These are phyloP conservation scores for Akebia trifoliata DNA, from an alignment of 164 flowering plant species.

Conservation along the genomic window DNA sequence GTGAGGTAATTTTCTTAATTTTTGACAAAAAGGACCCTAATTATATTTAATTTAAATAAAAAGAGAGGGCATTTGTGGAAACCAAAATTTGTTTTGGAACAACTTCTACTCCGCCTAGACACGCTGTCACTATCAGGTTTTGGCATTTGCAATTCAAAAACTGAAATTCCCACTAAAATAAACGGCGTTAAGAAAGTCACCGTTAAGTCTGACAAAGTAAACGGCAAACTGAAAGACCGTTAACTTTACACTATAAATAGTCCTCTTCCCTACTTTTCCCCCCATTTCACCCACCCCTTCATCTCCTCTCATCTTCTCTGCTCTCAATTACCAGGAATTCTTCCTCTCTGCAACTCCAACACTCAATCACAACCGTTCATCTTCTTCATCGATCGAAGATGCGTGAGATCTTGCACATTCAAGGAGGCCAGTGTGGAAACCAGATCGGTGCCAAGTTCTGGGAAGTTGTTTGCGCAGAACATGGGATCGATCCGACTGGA, in stretches of 20 bases:
- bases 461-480: slow-evolving; percentile 48
- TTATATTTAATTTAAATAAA: too few species aligned
- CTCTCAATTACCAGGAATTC: too few species aligned
- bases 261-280: not conserved
- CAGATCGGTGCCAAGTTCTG: slow-evolving; percentile 53
- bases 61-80: too few species aligned
- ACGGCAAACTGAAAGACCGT: not conserved
- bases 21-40: too few species aligned
- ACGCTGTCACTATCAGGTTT: not conserved
- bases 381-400: slow-evolving; percentile 17
- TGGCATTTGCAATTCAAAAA: slow-evolving; percentile 8
- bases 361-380: not conserved
- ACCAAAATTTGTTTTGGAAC: not conserved
- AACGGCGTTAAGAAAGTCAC: not conserved
- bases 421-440: slow-evolving; percentile 53
- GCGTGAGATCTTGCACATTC: slow-evolving; percentile 49
- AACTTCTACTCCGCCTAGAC: not conserved
- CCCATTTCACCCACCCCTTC: too few species aligned
- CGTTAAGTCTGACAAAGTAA: not conserved
- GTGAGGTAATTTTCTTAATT: too few species aligned
- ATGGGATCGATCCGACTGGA: slow-evolving; percentile 44
- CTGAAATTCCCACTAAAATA: slow-evolving; percentile 14
- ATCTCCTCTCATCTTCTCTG: too few species aligned
- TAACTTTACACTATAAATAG: not conserved
- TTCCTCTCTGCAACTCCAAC: too few species aligned